Evolutionary conservation across 345 rosid genomes (phyloP).

Genomic region (Ailanthus altissimus): DNA sequence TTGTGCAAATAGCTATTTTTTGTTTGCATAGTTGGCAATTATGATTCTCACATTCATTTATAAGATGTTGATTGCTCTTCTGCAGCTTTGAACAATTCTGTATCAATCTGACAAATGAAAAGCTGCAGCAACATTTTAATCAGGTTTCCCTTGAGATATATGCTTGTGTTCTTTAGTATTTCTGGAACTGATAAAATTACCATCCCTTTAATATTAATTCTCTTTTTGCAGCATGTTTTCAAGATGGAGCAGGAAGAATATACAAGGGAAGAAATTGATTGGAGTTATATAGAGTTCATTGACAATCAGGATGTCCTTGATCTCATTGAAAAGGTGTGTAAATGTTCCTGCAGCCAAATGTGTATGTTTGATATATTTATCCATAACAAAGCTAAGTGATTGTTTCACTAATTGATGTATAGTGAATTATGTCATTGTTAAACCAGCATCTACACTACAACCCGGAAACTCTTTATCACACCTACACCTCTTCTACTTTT

Average conservation of each 20-base stretch:
- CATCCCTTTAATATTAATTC: slow-evolving; percentile 15
- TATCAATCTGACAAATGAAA: slow-evolving; percentile 97
- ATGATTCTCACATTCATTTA: slow-evolving; percentile 21
- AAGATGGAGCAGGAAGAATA: slow-evolving; percentile 99
- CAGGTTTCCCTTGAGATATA: slow-evolving; percentile 58
- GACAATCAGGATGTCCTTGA: slow-evolving; percentile 96
- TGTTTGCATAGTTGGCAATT: not conserved
- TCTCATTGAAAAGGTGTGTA: slow-evolving; percentile 86
- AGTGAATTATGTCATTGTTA: not conserved
- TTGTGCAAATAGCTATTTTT: not conserved
- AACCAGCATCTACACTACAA: not conserved
- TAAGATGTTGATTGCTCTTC: slow-evolving; percentile 21
- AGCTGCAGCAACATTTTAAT: slow-evolving; percentile 98
- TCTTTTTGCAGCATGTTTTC: slow-evolving; percentile 81
- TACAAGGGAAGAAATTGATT: slow-evolving; percentile 90
- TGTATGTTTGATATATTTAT: not conserved
- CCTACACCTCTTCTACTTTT: no score
- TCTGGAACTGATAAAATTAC: not conserved
- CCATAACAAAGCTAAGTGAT: not conserved
- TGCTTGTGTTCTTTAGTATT: slow-evolving; percentile 6
- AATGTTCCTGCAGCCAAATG: slow-evolving; percentile 1
- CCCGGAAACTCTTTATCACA: no score
- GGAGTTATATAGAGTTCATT: slow-evolving; percentile 97
- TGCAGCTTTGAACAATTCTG: slow-evolving; percentile 98
- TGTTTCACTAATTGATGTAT: not conserved